Percentiles rank a stretch among this genome's conserved stretches.
phyloP scores from a whole-genome alignment of 768 basidiomycete genomes.

The Lentinula edodes region DNA sequence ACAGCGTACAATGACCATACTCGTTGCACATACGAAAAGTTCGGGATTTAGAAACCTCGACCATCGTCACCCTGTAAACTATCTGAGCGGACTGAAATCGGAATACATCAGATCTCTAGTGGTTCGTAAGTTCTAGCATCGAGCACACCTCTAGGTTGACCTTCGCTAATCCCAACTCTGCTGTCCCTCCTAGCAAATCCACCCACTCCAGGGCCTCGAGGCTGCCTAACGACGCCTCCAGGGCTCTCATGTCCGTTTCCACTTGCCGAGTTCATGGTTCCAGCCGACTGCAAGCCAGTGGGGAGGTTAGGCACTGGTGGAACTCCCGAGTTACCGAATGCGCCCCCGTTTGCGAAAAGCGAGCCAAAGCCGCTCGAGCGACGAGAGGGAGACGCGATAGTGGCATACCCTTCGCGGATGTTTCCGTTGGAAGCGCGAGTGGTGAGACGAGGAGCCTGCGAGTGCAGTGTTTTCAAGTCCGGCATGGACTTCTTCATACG shows the following conservation, averaged over 20 bases:
- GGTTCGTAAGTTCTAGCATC: conserved; percentile 86
- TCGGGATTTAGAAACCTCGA: conserved; percentile 26
- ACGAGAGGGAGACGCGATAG: conserved; percentile 78
- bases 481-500: conserved; percentile 99
- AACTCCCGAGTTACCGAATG: conserved; percentile 37
- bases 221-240: conserved; percentile 72
- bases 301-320: conserved; percentile 83
- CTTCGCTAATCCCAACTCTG: conserved; percentile 40
- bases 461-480: conserved; percentile 85
- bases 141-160: conserved; percentile 59
- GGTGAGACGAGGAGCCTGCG: conserved; percentile 71
- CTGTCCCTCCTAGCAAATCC: conserved; percentile 74
- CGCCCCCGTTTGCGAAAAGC: conserved; percentile 56
- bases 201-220: conserved; percentile 72
- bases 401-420: conserved; percentile 82
- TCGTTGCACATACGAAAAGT: background rate
- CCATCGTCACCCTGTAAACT: conserved; percentile 41
- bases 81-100: conserved; percentile 32
- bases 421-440: conserved; percentile 86
- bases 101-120: conserved; percentile 62
- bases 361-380: conserved; percentile 69
- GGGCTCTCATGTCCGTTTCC: conserved; percentile 28
- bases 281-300: conserved; percentile 40
- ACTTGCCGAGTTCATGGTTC: conserved; percentile 34
- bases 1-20: background rate